phyloP scores from a whole-genome alignment of 164 flowering plant genomes.

The Chimonanthus salicifolius region DNA sequence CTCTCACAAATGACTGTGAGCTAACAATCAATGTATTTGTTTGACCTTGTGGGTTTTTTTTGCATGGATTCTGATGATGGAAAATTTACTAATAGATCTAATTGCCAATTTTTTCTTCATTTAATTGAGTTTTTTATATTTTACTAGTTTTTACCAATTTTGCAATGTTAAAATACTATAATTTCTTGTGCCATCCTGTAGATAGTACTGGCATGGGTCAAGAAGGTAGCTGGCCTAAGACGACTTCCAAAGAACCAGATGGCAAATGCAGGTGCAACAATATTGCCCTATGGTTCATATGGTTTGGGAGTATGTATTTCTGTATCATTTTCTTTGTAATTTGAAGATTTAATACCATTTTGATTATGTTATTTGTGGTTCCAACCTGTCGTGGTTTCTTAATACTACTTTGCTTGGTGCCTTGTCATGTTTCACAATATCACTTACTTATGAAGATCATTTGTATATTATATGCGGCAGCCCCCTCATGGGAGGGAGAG shows the following conservation, averaged over 20 bases:
- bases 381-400: background rate
- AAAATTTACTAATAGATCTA: background rate
- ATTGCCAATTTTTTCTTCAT: background rate
- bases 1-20: background rate
- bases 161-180: background rate
- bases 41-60: background rate
- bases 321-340: background rate
- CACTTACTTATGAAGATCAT: background rate
- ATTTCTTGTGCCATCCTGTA: conserved; percentile 15
- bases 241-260: conserved; percentile 30
- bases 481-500: too few relatives aligned
- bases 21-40: background rate
- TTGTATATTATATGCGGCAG: too few relatives aligned
- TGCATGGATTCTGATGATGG: background rate
- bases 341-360: background rate
- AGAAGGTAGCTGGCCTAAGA: conserved; percentile 51
- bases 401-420: background rate
- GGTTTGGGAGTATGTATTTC: conserved; percentile 55
- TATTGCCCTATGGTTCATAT: conserved; percentile 61
- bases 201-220: conserved; percentile 46
- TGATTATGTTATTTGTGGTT: background rate
- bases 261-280: conserved; percentile 30
- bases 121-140: background rate
- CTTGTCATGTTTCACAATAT: background rate
- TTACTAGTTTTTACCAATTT: background rate